Percentiles rank a stretch among this genome's conserved stretches.
Evolutionary conservation across 495 filamentous ascomycete genomes (phyloP).

Genomic region (Lasiosphaeria hispida): DNA sequence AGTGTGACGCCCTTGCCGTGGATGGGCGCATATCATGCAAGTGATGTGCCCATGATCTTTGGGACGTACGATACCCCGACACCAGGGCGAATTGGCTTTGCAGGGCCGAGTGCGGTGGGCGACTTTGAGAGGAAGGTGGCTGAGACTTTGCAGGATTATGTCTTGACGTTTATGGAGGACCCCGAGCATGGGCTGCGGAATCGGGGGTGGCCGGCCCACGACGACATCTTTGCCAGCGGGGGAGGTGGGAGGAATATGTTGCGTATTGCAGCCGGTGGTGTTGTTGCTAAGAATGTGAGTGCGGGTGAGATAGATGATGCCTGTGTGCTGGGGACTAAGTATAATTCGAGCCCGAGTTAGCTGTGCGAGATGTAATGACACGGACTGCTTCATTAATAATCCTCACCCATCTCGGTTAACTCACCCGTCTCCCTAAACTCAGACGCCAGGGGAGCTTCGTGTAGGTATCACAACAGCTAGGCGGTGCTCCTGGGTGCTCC

Average conservation of each 20-base stretch:
- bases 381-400: too few species aligned
- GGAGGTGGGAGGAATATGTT: constrained; percentile 16
- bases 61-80: constrained; percentile 33
- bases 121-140: constrained; percentile 35
- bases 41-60: constrained; percentile 47
- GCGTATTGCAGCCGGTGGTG: constrained; percentile 13
- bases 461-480: too few species aligned
- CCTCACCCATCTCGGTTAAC: too few species aligned
- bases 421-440: too few species aligned
- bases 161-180: constrained; percentile 44
- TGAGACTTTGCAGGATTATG: constrained; percentile 43
- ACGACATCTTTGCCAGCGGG: background rate
- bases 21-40: constrained; percentile 53
- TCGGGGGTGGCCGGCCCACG: constrained; percentile 21
- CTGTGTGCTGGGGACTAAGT: constrained; percentile 18
- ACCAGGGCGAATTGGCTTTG: constrained; percentile 17
- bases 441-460: too few species aligned
- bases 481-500: too few species aligned
- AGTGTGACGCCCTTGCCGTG: constrained; percentile 41
- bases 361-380: background rate
- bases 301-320: constrained; percentile 22
- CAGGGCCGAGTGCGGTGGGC: constrained; percentile 24
- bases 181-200: constrained; percentile 33
- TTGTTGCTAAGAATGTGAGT: constrained; percentile 15
- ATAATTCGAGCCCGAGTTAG: constrained; percentile 15